Evolutionary conservation across 2,329 filamentous ascomycete species (phyloP), one percentile per base, ranked within the genome.

Genomic region (Microdochium trichocladiopsis): DNA sequence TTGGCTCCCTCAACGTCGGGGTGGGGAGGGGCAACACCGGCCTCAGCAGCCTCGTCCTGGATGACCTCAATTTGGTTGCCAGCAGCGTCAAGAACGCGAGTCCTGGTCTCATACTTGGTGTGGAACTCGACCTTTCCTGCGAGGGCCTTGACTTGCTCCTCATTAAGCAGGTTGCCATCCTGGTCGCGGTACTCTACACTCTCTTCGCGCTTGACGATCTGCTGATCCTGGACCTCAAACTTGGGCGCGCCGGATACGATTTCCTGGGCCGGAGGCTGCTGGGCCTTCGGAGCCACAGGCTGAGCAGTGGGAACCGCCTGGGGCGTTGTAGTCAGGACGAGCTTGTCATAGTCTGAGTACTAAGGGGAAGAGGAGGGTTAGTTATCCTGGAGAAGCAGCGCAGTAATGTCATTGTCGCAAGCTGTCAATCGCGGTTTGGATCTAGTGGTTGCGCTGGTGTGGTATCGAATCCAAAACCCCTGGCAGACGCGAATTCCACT

Each of bases 101-200:
- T 96, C 58, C 88, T 82, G n/a, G 93, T 96, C 76, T 97, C 93
- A 67, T 96, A 96, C 59, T 87, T 87, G 12, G 94, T 97, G 73
- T 95, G 86, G 73, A 99, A 96, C 63, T 90, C 90, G 54, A 97
- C 92, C 71, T 96, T 95, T 63, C 93, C 94, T 68, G 93, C 82
- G 28, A 99, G 82, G 21, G 81, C 82, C 63, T 87, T 83, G 54
- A 99, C 91, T 66, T 96, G 83, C 63, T 91, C 88, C 51, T 87
- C 83, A 63, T 93, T 76, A 28, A 99, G 80, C 28, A 97, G 69
- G 64, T 96, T 96, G 58, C 94, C 94, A 61, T 95, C 79, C 69
- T 96, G 90, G 68, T 97, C 94, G 51, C 94, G 88, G 72, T 96
- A 99, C 72, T 97, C 94, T 48, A 97, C 76, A 60, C 86, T 87